phyloP scores from a whole-genome alignment of 1,284 basidiomycete species.

The Cryptococcus deneoformans region DNA sequence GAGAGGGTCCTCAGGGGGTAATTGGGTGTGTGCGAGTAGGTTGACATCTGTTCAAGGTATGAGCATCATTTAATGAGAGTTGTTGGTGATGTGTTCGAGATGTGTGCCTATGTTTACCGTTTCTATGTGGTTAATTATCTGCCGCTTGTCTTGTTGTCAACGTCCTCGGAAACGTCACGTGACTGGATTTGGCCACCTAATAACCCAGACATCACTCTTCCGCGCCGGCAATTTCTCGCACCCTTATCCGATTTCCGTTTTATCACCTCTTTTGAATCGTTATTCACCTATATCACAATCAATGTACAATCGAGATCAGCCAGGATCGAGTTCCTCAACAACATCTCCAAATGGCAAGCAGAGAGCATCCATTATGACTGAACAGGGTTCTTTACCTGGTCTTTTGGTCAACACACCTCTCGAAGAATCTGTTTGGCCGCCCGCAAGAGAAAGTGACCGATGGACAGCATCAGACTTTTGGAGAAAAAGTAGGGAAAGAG shows the following conservation, averaged over 20 bases:
- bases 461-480: slow-evolving; percentile 29
- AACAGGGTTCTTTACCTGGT: neutral
- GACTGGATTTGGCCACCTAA: neutral
- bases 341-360: slow-evolving; percentile 8
- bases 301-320: neutral
- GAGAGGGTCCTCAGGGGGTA: slow-evolving; percentile 19
- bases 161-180: neutral
- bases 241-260: slow-evolving; percentile 7
- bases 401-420: slow-evolving; percentile 8
- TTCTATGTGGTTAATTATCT: no score
- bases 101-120: no score
- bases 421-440: slow-evolving; percentile 12
- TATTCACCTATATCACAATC: neutral
- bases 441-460: slow-evolving; percentile 19
- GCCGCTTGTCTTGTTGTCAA: neutral
- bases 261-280: neutral
- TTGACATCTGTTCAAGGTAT: slow-evolving; percentile 2
- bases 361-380: neutral
- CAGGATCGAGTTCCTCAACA: neutral
- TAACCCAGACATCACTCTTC: no score
- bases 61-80: neutral
- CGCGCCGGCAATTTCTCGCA: slow-evolving; percentile 5
- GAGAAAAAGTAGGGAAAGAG: slow-evolving; percentile 54
- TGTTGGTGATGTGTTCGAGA: neutral
- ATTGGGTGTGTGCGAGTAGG: neutral